Conservation (phyloP, 805 yeast species). For the Saccharomycopsis malanga region DNA sequence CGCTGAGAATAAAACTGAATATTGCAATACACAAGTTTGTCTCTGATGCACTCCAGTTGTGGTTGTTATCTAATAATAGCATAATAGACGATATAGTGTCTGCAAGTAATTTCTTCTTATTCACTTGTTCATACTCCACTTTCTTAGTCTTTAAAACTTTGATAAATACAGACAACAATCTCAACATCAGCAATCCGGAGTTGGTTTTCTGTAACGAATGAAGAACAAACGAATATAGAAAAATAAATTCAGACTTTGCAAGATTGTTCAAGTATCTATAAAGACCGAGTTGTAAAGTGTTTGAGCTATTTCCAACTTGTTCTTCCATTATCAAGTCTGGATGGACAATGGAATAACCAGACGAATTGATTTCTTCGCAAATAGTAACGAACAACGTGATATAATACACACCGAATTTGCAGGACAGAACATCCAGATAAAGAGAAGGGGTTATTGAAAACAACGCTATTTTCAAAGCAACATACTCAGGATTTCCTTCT, state of each 20-base stretch:
- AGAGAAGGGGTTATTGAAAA: background rate
- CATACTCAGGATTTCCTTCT: too few relatives aligned
- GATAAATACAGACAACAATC: conserved; percentile 5
- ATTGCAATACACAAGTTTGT: too few relatives aligned
- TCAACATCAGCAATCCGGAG: background rate
- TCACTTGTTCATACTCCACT: background rate
- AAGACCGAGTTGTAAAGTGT: background rate
- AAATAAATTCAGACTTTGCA: background rate
- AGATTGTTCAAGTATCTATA: background rate
- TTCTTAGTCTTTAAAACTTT: conserved; percentile 5
- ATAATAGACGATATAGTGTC: too few relatives aligned
- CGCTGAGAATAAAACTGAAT: conserved; percentile 4
- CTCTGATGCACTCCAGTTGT: too few relatives aligned
- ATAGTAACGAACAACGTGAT: background rate
- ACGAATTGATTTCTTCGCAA: too few relatives aligned
- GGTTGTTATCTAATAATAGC: too few relatives aligned
- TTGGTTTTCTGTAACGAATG: background rate
- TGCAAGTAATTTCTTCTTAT: conserved; percentile 9
- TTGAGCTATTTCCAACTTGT: background rate
- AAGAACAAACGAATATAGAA: conserved; percentile 7
- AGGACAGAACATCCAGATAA: too few relatives aligned
- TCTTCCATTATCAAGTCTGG: background rate
- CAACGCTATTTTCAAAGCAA: background rate
- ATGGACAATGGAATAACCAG: too few relatives aligned
- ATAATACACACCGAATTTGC: conserved; percentile 1